Evolutionary conservation across 2,329 filamentous ascomycete species (phyloP).

Genomic region (Aspergillus fumigatiaffinis): DNA sequence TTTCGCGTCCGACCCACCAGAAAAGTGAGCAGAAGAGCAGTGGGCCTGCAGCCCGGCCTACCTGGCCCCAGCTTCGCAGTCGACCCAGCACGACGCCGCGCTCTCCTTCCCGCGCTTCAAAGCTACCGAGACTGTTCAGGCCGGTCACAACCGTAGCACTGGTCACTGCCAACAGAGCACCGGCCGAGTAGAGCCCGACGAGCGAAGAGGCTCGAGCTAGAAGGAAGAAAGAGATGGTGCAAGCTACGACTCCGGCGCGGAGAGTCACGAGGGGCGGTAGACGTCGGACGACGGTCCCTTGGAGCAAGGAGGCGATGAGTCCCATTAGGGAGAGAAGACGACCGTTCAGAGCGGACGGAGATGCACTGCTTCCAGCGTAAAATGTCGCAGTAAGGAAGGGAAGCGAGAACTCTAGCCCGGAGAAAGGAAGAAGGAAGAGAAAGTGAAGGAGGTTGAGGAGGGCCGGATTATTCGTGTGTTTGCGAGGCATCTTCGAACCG

Average conservation of each 20-base stretch:
- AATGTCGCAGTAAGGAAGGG: slow-evolving; percentile 97
- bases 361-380: slow-evolving; percentile 63
- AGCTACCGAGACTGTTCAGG: slow-evolving; percentile 84
- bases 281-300: slow-evolving; percentile 84
- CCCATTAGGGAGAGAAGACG: slow-evolving; percentile 86
- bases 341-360: slow-evolving; percentile 69
- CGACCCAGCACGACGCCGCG: slow-evolving; percentile 82
- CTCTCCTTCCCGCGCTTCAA: slow-evolving; percentile 77
- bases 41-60: slow-evolving; percentile 81
- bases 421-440: slow-evolving; percentile 92
- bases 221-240: slow-evolving; percentile 74
- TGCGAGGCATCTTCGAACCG: slow-evolving; percentile 20
- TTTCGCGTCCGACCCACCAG: slow-evolving; percentile 93
- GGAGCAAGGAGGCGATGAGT: slow-evolving; percentile 83
- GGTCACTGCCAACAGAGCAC: slow-evolving; percentile 79
- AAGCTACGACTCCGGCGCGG: slow-evolving; percentile 72
- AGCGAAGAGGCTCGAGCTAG: slow-evolving; percentile 68
- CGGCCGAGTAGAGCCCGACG: slow-evolving; percentile 71
- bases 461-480: slow-evolving; percentile 75
- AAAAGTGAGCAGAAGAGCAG: slow-evolving; percentile 91
- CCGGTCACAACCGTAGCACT: slow-evolving; percentile 94
- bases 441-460: slow-evolving; percentile 84
- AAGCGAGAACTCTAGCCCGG: slow-evolving; percentile 94
- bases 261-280: slow-evolving; percentile 77
- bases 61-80: slow-evolving; percentile 75